phyloP scores from a whole-genome alignment of 495 filamentous ascomycete genomes.

The Aspergillus campestris region DNA sequence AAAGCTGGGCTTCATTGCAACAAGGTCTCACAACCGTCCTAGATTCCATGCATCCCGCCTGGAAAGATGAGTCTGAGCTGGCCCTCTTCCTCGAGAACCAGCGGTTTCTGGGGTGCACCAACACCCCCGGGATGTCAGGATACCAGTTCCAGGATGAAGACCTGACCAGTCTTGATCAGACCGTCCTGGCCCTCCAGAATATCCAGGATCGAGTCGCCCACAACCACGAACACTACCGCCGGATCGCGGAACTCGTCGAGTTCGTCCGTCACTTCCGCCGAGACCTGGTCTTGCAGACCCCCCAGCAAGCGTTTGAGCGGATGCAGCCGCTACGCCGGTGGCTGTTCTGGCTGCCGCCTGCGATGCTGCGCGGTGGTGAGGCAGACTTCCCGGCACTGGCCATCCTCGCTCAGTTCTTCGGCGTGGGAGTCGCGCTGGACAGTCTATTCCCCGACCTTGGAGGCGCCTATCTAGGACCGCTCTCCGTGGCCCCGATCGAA shows the following conservation, averaged over 20 bases:
- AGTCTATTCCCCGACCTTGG: slow-evolving; percentile 86
- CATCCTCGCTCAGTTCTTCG: slow-evolving; percentile 86
- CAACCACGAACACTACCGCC: slow-evolving; percentile 63
- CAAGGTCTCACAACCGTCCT: slow-evolving; percentile 87
- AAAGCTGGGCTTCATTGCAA: slow-evolving; percentile 84
- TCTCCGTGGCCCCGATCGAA: slow-evolving; percentile 67
- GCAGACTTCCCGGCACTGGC: slow-evolving; percentile 33
- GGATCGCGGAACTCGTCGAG: slow-evolving; percentile 66
- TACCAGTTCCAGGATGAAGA: slow-evolving; percentile 49
- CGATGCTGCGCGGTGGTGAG: slow-evolving; percentile 51
- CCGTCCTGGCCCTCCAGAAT: slow-evolving; percentile 46
- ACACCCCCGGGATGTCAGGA: slow-evolving; percentile 43
- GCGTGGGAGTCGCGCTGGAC: slow-evolving; percentile 76
- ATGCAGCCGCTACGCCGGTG: slow-evolving; percentile 79
- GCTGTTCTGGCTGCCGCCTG: slow-evolving; percentile 89
- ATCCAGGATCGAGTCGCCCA: slow-evolving; percentile 63
- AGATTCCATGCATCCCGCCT: slow-evolving; percentile 74
- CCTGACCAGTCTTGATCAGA: slow-evolving; percentile 54
- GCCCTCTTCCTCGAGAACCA: slow-evolving; percentile 71
- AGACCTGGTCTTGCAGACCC: slow-evolving; percentile 60
- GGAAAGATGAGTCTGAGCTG: slow-evolving; percentile 84
- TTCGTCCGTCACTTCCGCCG: slow-evolving; percentile 74
- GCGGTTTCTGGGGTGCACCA: slow-evolving; percentile 42
- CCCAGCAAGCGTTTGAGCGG: slow-evolving; percentile 78
- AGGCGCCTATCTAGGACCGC: slow-evolving; percentile 72